These are phyloP conservation scores for Candida taoyuanica DNA, from an alignment of 805 yeast genomes.

Conservation along the genomic window DNA sequence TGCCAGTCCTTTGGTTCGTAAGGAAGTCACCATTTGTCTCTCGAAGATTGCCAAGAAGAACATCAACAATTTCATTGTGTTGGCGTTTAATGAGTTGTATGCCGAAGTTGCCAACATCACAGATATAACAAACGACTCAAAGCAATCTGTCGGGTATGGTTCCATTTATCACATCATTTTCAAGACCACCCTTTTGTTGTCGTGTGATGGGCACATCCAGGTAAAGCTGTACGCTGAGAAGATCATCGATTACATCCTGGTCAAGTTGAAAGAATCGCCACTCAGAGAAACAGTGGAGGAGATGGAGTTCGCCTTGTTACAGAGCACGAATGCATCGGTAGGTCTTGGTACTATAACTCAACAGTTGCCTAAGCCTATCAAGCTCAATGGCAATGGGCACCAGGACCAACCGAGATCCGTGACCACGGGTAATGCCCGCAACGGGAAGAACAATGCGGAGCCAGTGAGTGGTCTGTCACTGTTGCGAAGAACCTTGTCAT, in stretches of 20 bases:
- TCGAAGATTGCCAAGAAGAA: conserved; percentile 70
- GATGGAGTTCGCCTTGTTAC: conserved; percentile 59
- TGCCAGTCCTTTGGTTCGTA: conserved; percentile 84
- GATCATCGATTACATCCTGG: conserved; percentile 68
- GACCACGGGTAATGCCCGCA: conserved; percentile 13
- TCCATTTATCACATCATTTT: conserved; percentile 82
- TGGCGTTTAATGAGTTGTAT: conserved; percentile 72
- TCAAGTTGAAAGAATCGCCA: conserved; percentile 49
- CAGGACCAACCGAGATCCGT: conserved; percentile 16
- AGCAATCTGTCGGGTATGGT: conserved; percentile 78
- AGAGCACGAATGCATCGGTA: conserved; percentile 34
- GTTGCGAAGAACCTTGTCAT: conserved; percentile 25
- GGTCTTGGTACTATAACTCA: conserved; percentile 13
- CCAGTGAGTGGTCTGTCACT: conserved; percentile 14
- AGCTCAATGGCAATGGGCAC: conserved; percentile 30
- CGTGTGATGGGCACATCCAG: conserved; percentile 86
- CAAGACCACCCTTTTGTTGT: conserved; percentile 73
- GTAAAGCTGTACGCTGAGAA: conserved; percentile 68
- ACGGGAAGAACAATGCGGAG: conserved; percentile 3
- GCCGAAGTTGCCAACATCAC: conserved; percentile 40
- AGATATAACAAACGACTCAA: conserved; percentile 30
- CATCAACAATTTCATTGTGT: conserved; percentile 70
- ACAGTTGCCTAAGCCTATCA: conserved; percentile 32
- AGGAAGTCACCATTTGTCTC: conserved; percentile 75
- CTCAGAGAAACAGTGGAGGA: conserved; percentile 61